Evolutionary conservation across 192 early-diverging fungal species (phyloP).

Genomic region (Gigaspora rosea): DNA sequence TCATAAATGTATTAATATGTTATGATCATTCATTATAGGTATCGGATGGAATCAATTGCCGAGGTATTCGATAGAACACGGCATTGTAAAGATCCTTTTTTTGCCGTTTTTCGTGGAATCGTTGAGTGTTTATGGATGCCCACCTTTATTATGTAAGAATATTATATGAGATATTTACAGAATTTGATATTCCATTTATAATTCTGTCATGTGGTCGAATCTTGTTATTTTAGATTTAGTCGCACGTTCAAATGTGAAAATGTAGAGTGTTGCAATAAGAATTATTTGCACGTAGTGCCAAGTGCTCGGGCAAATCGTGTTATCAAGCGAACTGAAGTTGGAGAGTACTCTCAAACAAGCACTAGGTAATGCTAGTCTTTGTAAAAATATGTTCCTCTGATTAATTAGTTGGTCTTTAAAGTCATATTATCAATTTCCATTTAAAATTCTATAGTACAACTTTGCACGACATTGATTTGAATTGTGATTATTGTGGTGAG

Average conservation of each 20-base stretch:
- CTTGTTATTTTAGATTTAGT: conserved; percentile 34
- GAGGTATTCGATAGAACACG: not conserved
- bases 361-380: conserved; percentile 26
- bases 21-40: not conserved
- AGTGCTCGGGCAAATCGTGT: conserved; percentile 24
- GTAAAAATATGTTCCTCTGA: not conserved
- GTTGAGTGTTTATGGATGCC: not conserved
- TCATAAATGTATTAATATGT: too few species aligned
- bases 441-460: conserved; percentile 28
- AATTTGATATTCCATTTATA: not conserved
- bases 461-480: conserved; percentile 35
- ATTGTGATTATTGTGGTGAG: conserved; percentile 34
- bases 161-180: not conserved
- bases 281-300: conserved; percentile 39
- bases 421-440: not conserved
- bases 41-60: not conserved
- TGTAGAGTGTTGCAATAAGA: conserved; percentile 36
- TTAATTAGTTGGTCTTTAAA: not conserved
- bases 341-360: conserved; percentile 42
- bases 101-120: conserved; percentile 2
- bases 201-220: not conserved
- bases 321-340: conserved; percentile 40
- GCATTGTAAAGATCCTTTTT: not conserved
- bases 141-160: not conserved
- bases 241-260: conserved; percentile 40